Percentiles rank a stretch among this genome's conserved stretches.
Conservation (phyloP, 2,329 filamentous ascomycete genomes). For the Nigrospora oryzae region DNA sequence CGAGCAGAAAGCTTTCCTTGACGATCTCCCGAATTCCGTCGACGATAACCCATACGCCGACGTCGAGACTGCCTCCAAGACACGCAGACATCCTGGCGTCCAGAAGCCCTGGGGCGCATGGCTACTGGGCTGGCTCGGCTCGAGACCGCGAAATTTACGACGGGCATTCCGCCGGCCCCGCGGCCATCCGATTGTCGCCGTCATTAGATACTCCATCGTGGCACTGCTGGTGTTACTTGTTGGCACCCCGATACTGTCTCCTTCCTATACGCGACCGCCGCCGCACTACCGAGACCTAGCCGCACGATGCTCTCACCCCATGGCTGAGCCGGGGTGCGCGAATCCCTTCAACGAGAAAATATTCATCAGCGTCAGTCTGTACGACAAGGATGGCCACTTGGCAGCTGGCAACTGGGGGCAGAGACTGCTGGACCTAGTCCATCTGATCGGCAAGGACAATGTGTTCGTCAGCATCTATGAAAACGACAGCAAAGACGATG, state of each 20-base stretch:
- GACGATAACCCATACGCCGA: neutral
- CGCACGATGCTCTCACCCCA: conserved; percentile 18
- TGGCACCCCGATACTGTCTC: conserved; percentile 26
- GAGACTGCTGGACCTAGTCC: conserved; percentile 50
- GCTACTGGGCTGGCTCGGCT: conserved; percentile 7
- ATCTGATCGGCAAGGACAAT: conserved; percentile 58
- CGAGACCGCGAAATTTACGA: conserved; percentile 10
- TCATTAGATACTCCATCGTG: conserved; percentile 15
- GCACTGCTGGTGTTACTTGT: conserved; percentile 21
- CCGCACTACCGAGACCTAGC: conserved; percentile 26
- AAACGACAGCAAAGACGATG: conserved; percentile 54
- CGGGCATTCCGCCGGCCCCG: conserved; percentile 9
- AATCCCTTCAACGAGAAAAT: conserved; percentile 49
- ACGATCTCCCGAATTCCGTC: neutral
- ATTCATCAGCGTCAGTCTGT: conserved; percentile 67
- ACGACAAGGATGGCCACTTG: conserved; percentile 52
- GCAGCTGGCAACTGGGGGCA: conserved; percentile 57
- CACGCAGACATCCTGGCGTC: neutral
- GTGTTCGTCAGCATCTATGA: conserved; percentile 68
- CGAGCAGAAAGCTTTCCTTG: neutral
- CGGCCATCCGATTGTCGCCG: conserved; percentile 1
- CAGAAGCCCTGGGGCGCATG: conserved; percentile 3
- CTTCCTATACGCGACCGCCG: conserved; percentile 32
- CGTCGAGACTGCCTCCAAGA: neutral
- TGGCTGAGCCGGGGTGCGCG: conserved; percentile 22